Evolutionary conservation across 148 eudicot species (phyloP).

Genomic region (Gaultheria prostrata): DNA sequence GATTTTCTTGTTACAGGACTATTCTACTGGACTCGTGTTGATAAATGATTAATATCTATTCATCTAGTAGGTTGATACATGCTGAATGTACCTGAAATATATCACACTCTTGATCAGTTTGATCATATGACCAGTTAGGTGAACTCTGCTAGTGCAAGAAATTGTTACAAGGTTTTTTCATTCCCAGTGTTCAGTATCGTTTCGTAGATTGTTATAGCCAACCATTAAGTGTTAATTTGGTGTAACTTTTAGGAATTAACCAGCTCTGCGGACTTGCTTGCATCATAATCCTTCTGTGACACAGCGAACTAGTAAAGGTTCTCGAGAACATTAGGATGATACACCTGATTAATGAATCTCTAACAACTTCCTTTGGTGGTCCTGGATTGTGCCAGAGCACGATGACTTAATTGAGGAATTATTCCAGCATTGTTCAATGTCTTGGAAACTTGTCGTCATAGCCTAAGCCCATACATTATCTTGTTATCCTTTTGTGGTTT

Average conservation of each 20-base stretch:
- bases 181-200: neutral
- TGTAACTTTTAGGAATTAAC: neutral
- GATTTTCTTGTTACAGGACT: neutral
- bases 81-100: neutral
- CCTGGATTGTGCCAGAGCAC: neutral
- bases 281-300: neutral
- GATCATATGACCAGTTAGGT: neutral
- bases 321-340: neutral
- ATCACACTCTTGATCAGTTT: neutral
- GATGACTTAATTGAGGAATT: neutral
- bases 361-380: neutral
- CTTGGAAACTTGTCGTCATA: slow-evolving; percentile 1
- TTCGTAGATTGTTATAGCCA: neutral
- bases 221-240: neutral
- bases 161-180: neutral
- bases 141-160: neutral
- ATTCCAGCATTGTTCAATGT: neutral
- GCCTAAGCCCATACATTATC: neutral
- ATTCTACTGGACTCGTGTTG: neutral
- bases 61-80: neutral
- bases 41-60: neutral
- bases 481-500: neutral
- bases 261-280: neutral
- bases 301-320: neutral
- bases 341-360: neutral